These are phyloP conservation scores for Neofusicoccum cordaticola DNA, from an alignment of 2,329 filamentous ascomycete genomes.

Conservation along the genomic window DNA sequence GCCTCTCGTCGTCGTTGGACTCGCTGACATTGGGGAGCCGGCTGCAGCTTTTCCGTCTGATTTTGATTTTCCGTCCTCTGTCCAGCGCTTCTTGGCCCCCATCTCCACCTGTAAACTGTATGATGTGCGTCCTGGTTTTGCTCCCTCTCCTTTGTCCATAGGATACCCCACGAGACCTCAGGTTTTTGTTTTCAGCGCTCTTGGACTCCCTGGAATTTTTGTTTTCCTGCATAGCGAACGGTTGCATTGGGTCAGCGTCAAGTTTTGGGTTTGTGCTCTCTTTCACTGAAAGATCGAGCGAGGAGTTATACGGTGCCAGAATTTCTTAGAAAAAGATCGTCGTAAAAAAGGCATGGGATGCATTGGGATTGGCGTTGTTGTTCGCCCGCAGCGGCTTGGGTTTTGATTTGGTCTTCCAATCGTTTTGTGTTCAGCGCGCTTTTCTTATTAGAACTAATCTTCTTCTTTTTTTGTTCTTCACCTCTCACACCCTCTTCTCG, in stretches of 20 bases:
- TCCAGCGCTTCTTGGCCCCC: neutral
- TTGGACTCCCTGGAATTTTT: neutral
- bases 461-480: neutral
- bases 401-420: neutral
- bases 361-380: neutral
- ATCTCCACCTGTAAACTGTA: neutral
- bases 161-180: neutral
- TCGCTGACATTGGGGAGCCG: neutral
- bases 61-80: neutral
- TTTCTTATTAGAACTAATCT: neutral
- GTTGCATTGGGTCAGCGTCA: neutral
- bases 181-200: neutral
- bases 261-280: neutral
- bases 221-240: slow-evolving; percentile 15
- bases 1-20: neutral
- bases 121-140: neutral
- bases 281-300: neutral
- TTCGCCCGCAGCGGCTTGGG: neutral
- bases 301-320: neutral
- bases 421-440: neutral
- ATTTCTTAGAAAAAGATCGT: neutral
- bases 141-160: neutral
- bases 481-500: neutral
- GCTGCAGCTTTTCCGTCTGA: neutral
- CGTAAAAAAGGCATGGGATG: neutral